Base-by-base conservation (phyloP, 352 stramenopile genomes). In the Pythium coloratum region DNA sequence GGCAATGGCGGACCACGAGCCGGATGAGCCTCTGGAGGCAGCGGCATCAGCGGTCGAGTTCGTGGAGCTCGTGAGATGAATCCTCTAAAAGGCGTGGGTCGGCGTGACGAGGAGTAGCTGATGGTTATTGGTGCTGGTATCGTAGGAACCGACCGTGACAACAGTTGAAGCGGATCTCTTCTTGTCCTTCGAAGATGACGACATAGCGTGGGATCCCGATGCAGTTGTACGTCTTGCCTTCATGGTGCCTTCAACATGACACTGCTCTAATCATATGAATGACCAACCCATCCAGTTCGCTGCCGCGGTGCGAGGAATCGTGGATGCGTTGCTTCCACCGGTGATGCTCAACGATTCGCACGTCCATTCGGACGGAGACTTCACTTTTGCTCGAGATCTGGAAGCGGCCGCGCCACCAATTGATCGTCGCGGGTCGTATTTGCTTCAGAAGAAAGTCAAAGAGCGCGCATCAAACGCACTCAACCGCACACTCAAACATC, bases 351-450 rank as follows among this genome's bases (percentile, higher is more conserved):
- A n/a, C 2, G 47, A 51, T 1, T 9, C 44, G 20, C 44, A 67
- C 4, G 26, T 68, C 20, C 24, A 55, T n/a, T 24, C 8, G 6
- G 46, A 68, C 46, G 66, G 66, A 10, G 36, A 64, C 18, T 40
- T 72, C 2, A 3, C n/a, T 0, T 72, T 72, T 28, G 14, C 20
- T 50, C 12, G 34, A 3, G 66, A 72, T 40, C 33, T 34, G 0
- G 59, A 67, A 33, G 44, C 46, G 14, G 6, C 18, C 1, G 26
- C 66, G 14, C 30, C 46, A 9, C 30, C 59, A 28, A 64, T 72
- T n/a, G 66, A 72, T 38, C 66, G 66, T 1, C 59, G 67, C 36
- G 66, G 54, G 4, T 51, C 66, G 3, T 68, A 56, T 57, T 40
- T 72, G n/a, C 10, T 64, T 20, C 13, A 42, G 5, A 63, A 56